Conservation (phyloP, 192 early-diverging fungal genomes). For the Coemansia sp. region DNA sequence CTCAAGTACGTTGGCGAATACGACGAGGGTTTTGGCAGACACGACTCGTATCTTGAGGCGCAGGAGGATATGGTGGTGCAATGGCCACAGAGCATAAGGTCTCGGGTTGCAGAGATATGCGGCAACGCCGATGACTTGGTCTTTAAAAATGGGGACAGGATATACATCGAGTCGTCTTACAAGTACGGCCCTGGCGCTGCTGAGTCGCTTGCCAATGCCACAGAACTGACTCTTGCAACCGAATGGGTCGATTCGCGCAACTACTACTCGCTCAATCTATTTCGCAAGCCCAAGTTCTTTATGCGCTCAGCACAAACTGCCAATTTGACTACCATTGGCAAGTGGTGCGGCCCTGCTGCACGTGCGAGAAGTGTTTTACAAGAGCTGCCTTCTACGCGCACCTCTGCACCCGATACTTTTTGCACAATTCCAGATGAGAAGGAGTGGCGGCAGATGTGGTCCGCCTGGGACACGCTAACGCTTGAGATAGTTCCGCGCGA, state of each 20-base stretch:
- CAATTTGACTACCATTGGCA: slow-evolving; percentile 10
- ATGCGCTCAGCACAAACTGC: background rate
- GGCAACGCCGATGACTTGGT: slow-evolving; percentile 32
- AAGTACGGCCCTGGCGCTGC: slow-evolving; percentile 73
- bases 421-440: slow-evolving; percentile 59
- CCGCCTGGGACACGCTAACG: slow-evolving; percentile 75
- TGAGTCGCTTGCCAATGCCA: slow-evolving; percentile 48
- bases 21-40: slow-evolving; percentile 71
- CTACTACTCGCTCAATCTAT: slow-evolving; percentile 61
- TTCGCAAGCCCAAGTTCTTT: slow-evolving; percentile 21
- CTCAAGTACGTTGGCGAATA: slow-evolving; percentile 79
- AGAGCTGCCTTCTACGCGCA: background rate
- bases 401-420: background rate
- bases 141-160: slow-evolving; percentile 75
- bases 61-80: slow-evolving; percentile 53
- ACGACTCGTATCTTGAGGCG: slow-evolving; percentile 76
- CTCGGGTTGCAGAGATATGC: slow-evolving; percentile 17
- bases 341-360: slow-evolving; percentile 18
- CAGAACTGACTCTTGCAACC: slow-evolving; percentile 52
- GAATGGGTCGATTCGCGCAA: slow-evolving; percentile 58
- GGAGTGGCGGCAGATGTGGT: slow-evolving; percentile 84
- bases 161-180: slow-evolving; percentile 88
- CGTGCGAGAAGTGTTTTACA: background rate
- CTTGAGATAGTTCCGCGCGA: slow-evolving; percentile 60
- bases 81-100: slow-evolving; percentile 40